Base-by-base conservation (phyloP, 192 early-diverging fungal genomes). In the Phlyctochytrium planicorne region DNA sequence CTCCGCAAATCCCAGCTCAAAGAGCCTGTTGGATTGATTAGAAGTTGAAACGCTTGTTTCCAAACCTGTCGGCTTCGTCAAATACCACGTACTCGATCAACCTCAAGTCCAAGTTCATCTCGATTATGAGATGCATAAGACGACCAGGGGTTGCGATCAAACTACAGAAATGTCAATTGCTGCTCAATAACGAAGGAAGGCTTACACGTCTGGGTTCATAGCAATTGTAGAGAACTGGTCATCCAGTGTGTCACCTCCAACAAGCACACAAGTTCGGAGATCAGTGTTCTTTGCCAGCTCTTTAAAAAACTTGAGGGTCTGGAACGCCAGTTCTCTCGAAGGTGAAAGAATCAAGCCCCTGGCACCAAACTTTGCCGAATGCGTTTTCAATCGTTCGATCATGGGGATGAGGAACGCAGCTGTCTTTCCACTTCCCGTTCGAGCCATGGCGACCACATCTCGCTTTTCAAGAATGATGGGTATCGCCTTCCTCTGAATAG, bases 391-490 rank as follows among this genome's bases (percentile, higher is more conserved):
- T 23, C 82, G 77, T 70, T 98, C 91, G 30, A 99, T 63, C 79
- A 98, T 87, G 2, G 96, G 96, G 62, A 98, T 93, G 69, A 95
- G 72, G 73, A 96, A 96, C 2, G 94, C 91, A 2, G 93, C 96
- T 0, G 97, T 98, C 73, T 99, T 99, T 35, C 97, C 97, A 36
- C 93, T 95, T 68, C 97, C 97, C 1, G 97, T 99, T 25, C 96
- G 84, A 12, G 97, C 97, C 97, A 99, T 98, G 65, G 91, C 97
- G 1, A 99, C 95, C 1, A 98, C 90, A 80, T 99, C 97, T 24
- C 89, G 79, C 31, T 94, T 93, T 65, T 94, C 84, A 73, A 97
- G 82, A 57, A 97, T 88, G 59, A 96, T 71, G 29, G 97, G 97
- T 62, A 99, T 96, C 31, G 92, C 83, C 75, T 93, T 92, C 59